Conservation (phyloP, 1,284 basidiomycete genomes). For the Austropuccinia psidii region DNA sequence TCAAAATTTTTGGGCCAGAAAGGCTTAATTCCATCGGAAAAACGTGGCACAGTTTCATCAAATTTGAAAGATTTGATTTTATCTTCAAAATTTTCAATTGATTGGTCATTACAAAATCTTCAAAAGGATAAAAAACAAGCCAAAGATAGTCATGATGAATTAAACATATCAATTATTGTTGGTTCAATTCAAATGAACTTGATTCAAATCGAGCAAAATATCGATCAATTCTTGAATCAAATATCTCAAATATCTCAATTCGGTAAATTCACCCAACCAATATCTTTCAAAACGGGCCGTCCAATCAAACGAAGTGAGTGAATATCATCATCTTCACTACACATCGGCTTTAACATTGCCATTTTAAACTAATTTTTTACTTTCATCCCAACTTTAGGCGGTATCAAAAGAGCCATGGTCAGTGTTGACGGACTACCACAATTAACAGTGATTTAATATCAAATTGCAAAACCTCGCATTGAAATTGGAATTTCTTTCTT, state of each 20-base stretch:
- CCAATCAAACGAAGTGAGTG: constrained; percentile 24
- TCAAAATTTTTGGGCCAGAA: constrained; percentile 86
- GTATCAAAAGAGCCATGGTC: no score
- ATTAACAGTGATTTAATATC: no score
- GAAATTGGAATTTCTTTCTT: no score
- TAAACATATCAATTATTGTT: constrained; percentile 5
- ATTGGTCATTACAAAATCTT: constrained; percentile 74
- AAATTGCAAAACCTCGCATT: no score
- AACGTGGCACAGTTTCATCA: constrained; percentile 86
- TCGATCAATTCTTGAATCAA: not conserved
- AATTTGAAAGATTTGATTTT: constrained; percentile 72
- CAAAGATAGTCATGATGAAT: not conserved
- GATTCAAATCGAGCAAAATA: constrained; percentile 22
- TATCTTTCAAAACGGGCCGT: constrained; percentile 25
- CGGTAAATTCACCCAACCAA: not conserved
- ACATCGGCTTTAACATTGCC: no score
- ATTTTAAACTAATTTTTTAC: no score
- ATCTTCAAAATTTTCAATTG: constrained; percentile 69
- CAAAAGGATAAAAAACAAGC: not conserved
- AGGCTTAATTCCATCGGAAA: constrained; percentile 88
- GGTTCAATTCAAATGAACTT: constrained; percentile 26
- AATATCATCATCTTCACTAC: not conserved
- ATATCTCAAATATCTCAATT: constrained; percentile 28
- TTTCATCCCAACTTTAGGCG: no score
- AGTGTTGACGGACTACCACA: no score